phyloP scores from a whole-genome alignment of 2,329 filamentous ascomycete species.

The Ophidiomyces ophidiicola region DNA sequence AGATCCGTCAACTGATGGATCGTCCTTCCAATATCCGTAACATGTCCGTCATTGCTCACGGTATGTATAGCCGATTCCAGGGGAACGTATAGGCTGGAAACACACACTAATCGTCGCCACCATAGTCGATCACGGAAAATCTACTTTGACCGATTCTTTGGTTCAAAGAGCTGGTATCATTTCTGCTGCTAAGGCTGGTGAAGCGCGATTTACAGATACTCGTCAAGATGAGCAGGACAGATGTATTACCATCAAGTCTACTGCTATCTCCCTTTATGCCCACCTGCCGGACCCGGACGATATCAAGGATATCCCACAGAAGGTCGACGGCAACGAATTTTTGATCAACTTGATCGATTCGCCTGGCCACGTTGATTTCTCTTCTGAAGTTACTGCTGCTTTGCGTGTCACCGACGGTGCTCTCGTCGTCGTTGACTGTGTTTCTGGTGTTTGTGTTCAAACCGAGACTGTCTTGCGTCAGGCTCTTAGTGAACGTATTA shows the following conservation, averaged over 20 bases:
- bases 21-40: slow-evolving; percentile 58
- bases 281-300: slow-evolving; percentile 69
- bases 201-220: slow-evolving; percentile 91
- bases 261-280: slow-evolving; percentile 96
- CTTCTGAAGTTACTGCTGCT: slow-evolving; percentile 96
- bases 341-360: slow-evolving; percentile 99
- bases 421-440: slow-evolving; percentile 98
- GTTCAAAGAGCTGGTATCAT: slow-evolving; percentile 99
- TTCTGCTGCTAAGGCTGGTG: slow-evolving; percentile 92
- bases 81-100: neutral
- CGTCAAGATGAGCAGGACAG: slow-evolving; percentile 97
- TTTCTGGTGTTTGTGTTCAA: slow-evolving; percentile 99
- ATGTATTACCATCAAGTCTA: slow-evolving; percentile 99
- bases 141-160: slow-evolving; percentile 97
- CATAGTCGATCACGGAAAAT: slow-evolving; percentile 96
- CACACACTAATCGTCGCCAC: neutral
- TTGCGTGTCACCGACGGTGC: slow-evolving; percentile 99
- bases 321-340: slow-evolving; percentile 88
- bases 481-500: slow-evolving; percentile 98
- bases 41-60: slow-evolving; percentile 99
- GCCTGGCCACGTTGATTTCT: slow-evolving; percentile 99
- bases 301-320: slow-evolving; percentile 83
- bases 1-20: slow-evolving; percentile 40
- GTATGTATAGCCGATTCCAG: slow-evolving; percentile 32
- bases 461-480: slow-evolving; percentile 99